Base-by-base conservation (phyloP, 2,329 filamentous ascomycete genomes). In the Myriosclerotinia duriaeana region DNA sequence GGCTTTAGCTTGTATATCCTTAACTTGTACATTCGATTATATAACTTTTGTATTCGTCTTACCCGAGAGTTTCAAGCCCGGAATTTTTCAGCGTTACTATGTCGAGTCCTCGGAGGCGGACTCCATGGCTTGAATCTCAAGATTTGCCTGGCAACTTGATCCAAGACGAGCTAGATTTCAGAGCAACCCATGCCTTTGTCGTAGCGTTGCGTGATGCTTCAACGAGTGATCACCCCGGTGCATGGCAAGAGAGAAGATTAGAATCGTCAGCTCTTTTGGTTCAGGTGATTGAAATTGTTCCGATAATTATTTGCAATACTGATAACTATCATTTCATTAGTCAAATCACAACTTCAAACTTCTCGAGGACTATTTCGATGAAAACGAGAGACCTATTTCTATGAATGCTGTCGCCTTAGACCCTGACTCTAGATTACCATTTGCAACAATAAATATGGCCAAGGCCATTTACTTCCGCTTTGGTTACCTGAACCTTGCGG, bases 161-260 rank as follows among this genome's bases (percentile, higher is more conserved):
- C 30, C 46, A 52, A 22, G 30, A 61, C 14, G 44, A 61, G 20
- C 7, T 17, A 26, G 58, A 61, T 50, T 61, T 61, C 8, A 14
- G 22, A 61, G 58, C 30, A 17, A 61, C 58, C 34, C 20, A 61
- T 26, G 44, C 15, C n/a, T 61, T 38, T 40, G 17, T 40, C 34
- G 38, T 61, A 20, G 5, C 20, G 26, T 34, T 36, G 36, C 58
- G 44, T 20, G 26, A 34, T 6, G 58, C n/a, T 15, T 17, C n/a
- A 5, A 1, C 1, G 2, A 4, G 3, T 17, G 3, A 26, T 26
- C 44, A 20, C 34, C 30, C 58, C 38, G 58, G 30, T 50, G 34
- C 44, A 5, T 61, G 58, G 58, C 12, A 7, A 14, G n/a, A 50
- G 15, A 34, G 3, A 26, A 26, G 0, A 61, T 38, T 50, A 8